Conservation (phyloP, 108 stramenopile species). For the Pelagomonas calceolata region DNA sequence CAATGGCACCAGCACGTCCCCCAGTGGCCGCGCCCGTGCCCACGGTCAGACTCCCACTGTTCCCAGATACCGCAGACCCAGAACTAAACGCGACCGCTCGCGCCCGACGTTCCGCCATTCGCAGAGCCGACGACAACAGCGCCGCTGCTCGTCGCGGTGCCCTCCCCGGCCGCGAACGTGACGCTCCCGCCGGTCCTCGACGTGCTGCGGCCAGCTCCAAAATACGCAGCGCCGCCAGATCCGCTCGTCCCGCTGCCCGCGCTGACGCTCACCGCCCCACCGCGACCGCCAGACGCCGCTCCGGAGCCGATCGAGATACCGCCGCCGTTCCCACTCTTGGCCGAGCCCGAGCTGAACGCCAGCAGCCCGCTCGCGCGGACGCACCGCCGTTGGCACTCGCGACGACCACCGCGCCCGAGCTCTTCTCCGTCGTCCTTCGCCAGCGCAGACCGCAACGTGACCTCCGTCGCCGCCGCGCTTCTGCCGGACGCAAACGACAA, state of each 20-base stretch:
- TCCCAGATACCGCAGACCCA: not conserved
- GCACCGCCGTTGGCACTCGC: not conserved
- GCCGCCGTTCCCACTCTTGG: not conserved
- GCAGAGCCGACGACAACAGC: not conserved
- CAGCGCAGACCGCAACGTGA: too few relatives aligned
- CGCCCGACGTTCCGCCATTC: not conserved
- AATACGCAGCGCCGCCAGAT: too few relatives aligned
- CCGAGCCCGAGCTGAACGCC: not conserved
- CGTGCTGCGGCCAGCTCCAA: not conserved
- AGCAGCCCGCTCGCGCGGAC: not conserved
- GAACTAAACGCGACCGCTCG: not conserved
- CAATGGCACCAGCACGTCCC: not conserved
- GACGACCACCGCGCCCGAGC: not conserved
- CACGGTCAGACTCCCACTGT: not conserved
- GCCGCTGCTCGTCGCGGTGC: not conserved
- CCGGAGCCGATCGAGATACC: too few relatives aligned
- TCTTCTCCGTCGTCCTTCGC: slow-evolving; percentile 6
- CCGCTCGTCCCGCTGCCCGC: too few relatives aligned
- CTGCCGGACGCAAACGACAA: too few relatives aligned
- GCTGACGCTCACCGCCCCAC: too few relatives aligned
- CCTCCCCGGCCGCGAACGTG: not conserved
- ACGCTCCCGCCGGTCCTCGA: not conserved
- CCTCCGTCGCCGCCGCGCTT: too few relatives aligned
- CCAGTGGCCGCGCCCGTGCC: not conserved
- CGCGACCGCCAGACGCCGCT: too few relatives aligned